These are phyloP conservation scores for Boletus bicolor DNA, from an alignment of 768 basidiomycete species.

Conservation along the genomic window DNA sequence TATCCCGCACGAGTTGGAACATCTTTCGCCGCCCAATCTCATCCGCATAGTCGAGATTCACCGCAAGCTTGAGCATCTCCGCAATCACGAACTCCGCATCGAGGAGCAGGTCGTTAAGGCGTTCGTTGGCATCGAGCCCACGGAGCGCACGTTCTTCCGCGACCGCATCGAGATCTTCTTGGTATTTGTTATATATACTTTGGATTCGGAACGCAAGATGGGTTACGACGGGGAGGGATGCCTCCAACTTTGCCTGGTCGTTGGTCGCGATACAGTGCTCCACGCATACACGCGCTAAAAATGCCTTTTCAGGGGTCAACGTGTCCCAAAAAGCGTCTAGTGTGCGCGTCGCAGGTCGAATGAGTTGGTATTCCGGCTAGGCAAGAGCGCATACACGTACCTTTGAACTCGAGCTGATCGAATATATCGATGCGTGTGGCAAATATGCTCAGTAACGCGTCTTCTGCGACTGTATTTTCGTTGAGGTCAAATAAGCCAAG, in stretches of 20 bases:
- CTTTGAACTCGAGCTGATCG: slow-evolving; percentile 64
- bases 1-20: slow-evolving; percentile 80
- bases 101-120: slow-evolving; percentile 34
- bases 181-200: slow-evolving; percentile 61
- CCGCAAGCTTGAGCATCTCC: slow-evolving; percentile 76
- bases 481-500: slow-evolving; percentile 58
- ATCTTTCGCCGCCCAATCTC: slow-evolving; percentile 88
- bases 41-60: slow-evolving; percentile 85
- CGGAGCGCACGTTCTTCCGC: slow-evolving; percentile 35
- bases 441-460: slow-evolving; percentile 74
- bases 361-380: not conserved
- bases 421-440: slow-evolving; percentile 61
- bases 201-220: slow-evolving; percentile 75
- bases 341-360: not conserved
- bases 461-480: slow-evolving; percentile 61
- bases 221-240: slow-evolving; percentile 79
- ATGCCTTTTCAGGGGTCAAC: slow-evolving; percentile 71
- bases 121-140: slow-evolving; percentile 36
- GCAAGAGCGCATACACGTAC: slow-evolving; percentile 38
- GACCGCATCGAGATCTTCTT: slow-evolving; percentile 41
- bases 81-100: slow-evolving; percentile 61
- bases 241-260: slow-evolving; percentile 62
- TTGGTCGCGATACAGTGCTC: slow-evolving; percentile 67
- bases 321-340: slow-evolving; percentile 69
- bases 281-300: slow-evolving; percentile 80